Conservation (phyloP, 2,329 filamentous ascomycete genomes). For the Metarhizium robertsii region DNA sequence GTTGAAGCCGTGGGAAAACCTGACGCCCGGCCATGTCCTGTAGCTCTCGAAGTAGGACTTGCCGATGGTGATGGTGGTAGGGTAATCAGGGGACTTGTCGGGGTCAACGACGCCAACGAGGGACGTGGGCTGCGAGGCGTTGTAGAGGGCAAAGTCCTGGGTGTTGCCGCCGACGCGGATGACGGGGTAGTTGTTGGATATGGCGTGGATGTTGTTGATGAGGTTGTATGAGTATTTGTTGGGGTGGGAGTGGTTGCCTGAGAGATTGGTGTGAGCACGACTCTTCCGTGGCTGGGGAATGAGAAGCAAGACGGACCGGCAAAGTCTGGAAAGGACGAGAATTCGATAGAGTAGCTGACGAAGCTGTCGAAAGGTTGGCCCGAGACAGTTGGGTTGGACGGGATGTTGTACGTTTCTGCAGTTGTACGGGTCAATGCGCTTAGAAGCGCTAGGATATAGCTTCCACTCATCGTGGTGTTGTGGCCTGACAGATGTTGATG, state of each 20-base stretch:
- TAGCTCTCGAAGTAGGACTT: slow-evolving; percentile 56
- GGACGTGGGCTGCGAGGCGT: slow-evolving; percentile 38
- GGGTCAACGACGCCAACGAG: slow-evolving; percentile 43
- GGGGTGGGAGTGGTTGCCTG: slow-evolving; percentile 42
- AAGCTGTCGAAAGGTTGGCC: slow-evolving; percentile 21
- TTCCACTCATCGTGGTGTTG: background rate
- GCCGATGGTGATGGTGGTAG: slow-evolving; percentile 50
- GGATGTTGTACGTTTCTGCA: slow-evolving; percentile 7
- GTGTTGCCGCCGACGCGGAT: slow-evolving; percentile 60
- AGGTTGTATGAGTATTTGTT: slow-evolving; percentile 53
- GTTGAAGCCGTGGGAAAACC: slow-evolving; percentile 55
- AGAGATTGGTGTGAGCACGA: background rate
- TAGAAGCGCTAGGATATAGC: slow-evolving; percentile 5
- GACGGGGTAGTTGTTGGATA: slow-evolving; percentile 47
- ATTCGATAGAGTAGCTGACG: slow-evolving; percentile 42
- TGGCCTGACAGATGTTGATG: background rate
- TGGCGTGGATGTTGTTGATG: slow-evolving; percentile 43
- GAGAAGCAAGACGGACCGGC: slow-evolving; percentile 21
- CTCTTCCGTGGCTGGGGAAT: background rate
- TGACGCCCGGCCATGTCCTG: slow-evolving; percentile 42
- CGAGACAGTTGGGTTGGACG: slow-evolving; percentile 1
- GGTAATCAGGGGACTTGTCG: slow-evolving; percentile 45
- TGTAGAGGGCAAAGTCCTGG: slow-evolving; percentile 55
- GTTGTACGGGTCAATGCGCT: slow-evolving; percentile 1
- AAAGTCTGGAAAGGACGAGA: slow-evolving; percentile 43